These are phyloP conservation scores for Leucocoprinus birnbaumii DNA, from an alignment of 768 basidiomycete species.

Conservation along the genomic window DNA sequence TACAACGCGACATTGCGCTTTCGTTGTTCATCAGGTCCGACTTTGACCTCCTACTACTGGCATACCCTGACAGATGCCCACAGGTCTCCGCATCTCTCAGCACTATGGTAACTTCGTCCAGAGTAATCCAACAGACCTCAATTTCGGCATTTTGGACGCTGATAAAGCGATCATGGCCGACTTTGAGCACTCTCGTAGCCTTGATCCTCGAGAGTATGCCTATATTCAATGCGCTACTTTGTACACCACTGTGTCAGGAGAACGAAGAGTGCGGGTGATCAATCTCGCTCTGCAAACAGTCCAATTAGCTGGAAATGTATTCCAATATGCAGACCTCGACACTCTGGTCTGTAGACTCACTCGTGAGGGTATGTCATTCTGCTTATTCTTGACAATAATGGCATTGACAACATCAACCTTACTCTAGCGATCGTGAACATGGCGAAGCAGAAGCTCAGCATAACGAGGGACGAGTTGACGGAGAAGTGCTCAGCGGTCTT, in stretches of 20 bases:
- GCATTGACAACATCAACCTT: background rate
- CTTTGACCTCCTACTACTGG: background rate
- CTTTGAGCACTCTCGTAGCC: slow-evolving; percentile 66
- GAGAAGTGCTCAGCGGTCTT: slow-evolving; percentile 81
- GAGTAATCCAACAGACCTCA: slow-evolving; percentile 66
- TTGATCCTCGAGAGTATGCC: slow-evolving; percentile 72
- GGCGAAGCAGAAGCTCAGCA: slow-evolving; percentile 53
- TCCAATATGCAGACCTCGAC: slow-evolving; percentile 90
- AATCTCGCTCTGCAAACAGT: slow-evolving; percentile 86
- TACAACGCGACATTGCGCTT: slow-evolving; percentile 82
- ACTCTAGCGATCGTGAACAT: slow-evolving; percentile 76
- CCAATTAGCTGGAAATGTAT: slow-evolving; percentile 86
- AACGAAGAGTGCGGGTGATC: slow-evolving; percentile 78
- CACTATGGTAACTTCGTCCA: slow-evolving; percentile 75
- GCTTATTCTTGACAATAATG: background rate
- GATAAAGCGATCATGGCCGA: slow-evolving; percentile 75
- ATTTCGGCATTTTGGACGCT: slow-evolving; percentile 76
- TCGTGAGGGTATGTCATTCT: slow-evolving; percentile 60
- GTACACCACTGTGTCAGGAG: slow-evolving; percentile 76
- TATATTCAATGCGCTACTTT: slow-evolving; percentile 85
- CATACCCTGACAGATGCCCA: background rate
- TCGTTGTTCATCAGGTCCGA: slow-evolving; percentile 79
- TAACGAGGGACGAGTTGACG: slow-evolving; percentile 83
- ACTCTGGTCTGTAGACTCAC: slow-evolving; percentile 69
- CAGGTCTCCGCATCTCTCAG: slow-evolving; percentile 63